Base-by-base conservation (phyloP, 176 grass and related monocot species). In the Aegilops longissima region DNA sequence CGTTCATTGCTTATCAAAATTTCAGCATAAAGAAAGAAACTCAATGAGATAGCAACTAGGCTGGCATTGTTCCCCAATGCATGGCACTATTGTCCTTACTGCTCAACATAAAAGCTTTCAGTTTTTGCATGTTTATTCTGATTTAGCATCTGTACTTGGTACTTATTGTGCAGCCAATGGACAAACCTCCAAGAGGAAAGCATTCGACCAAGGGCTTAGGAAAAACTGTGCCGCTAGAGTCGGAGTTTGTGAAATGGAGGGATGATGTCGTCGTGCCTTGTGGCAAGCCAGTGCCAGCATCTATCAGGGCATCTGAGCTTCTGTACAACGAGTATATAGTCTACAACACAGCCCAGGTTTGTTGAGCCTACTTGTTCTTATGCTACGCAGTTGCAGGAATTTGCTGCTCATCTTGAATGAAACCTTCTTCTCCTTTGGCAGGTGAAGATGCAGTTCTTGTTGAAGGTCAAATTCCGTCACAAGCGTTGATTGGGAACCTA, bases 381-480 rank as follows among this genome's bases (percentile, higher is more conserved):
- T 10, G 10, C 8, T 61, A n/a, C 62, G 77, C 16, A 5, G 30
- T 61, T 81, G 39, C 58, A 29, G 36, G 6, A 51, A 30, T 8
- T 5, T 6, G 4, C 36, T 77, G 63, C 31, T 82, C 25, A 83
- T 52, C 17, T 68, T 68, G 78, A 21, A 31, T 45, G 42, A 59
- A 82, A 78, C n/a, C 25, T 61, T 64, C 1, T 87, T 64, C 2
- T 88, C 17, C 70, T 59, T 59, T 90, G 65, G 39, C 93, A 98
- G 96, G 96, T 98, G 12, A 98, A 98, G 90, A 91, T 98, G 96
- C 96, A 98, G 86, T 98, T 88, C 88, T 83, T 98, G 70, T 79
- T 98, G 82, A 98, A 98, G 74, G 96, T 98, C 72, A 89, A 76
- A 42, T 98, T 98, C 86, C 93, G 91, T 89, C 93, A 98, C 86